These are phyloP conservation scores for Trametes cubensis DNA, from an alignment of 768 basidiomycete genomes.

Conservation along the genomic window DNA sequence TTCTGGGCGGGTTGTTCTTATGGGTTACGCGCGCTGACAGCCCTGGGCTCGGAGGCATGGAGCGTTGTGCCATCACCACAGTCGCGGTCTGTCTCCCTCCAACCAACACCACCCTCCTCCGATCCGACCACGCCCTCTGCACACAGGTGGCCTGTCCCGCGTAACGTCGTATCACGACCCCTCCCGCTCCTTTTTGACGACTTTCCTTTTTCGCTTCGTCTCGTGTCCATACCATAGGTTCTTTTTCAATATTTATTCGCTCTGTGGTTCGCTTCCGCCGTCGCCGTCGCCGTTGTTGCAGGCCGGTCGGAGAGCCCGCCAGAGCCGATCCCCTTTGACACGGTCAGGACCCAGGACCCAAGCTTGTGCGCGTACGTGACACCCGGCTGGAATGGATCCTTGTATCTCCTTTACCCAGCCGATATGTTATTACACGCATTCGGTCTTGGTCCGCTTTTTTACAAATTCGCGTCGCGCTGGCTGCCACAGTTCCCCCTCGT, in stretches of 20 bases:
- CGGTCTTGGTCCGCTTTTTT: background rate
- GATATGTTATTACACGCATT: too few relatives aligned
- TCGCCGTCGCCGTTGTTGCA: background rate
- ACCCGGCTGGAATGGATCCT: too few relatives aligned
- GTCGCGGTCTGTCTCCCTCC: background rate
- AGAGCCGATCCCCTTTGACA: too few relatives aligned
- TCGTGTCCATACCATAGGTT: slow-evolving; percentile 16
- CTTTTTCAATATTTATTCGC: slow-evolving; percentile 14
- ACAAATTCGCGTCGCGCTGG: slow-evolving; percentile 12
- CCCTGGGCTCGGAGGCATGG: background rate
- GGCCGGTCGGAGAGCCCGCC: too few relatives aligned
- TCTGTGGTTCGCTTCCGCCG: slow-evolving; percentile 3
- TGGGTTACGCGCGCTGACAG: background rate
- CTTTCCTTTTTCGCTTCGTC: slow-evolving; percentile 1
- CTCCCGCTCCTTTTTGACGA: slow-evolving; percentile 16
- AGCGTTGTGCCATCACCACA: background rate
- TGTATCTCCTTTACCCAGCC: too few relatives aligned
- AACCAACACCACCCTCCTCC: background rate
- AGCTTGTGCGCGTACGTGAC: too few relatives aligned
- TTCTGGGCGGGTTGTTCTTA: background rate
- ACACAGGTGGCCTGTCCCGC: slow-evolving; percentile 1
- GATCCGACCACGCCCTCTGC: background rate
- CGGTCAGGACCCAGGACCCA: too few relatives aligned
- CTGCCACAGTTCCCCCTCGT: slow-evolving; percentile 11
- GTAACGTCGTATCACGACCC: slow-evolving; percentile 14